phyloP scores from a whole-genome alignment of 176 grass and related monocot species.

The Triticum monococcum region DNA sequence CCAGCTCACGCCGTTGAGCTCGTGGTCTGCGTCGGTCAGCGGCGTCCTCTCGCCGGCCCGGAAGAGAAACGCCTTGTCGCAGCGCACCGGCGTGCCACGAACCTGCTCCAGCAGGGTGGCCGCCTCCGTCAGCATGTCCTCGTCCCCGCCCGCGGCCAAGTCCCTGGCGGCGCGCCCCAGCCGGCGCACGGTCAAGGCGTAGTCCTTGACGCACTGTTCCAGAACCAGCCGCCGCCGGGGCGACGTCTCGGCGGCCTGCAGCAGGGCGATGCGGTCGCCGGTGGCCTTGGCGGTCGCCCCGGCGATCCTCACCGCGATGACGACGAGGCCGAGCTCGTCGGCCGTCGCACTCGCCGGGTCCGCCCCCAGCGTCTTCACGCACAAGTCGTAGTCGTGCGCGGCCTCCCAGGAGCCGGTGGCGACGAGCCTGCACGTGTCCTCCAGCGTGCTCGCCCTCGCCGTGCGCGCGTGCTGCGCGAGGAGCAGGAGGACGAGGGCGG shows the following conservation, averaged over 20 bases:
- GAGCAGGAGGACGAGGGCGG: too few species aligned
- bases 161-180: slow-evolving; percentile 16
- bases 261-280: slow-evolving; percentile 13
- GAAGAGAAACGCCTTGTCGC: slow-evolving; percentile 12
- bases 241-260: slow-evolving; percentile 13
- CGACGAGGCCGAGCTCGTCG: too few species aligned
- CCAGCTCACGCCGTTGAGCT: not conserved
- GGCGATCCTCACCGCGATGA: too few species aligned
- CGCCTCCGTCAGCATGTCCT: not conserved
- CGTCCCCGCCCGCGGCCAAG: not conserved
- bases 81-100: not conserved
- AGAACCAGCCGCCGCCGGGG: not conserved
- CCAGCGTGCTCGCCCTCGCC: too few species aligned
- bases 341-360: too few species aligned
- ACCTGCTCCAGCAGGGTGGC: not conserved
- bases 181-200: slow-evolving; percentile 25
- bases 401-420: too few species aligned
- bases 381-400: too few species aligned
- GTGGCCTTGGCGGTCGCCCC: not conserved
- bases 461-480: too few species aligned
- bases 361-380: too few species aligned
- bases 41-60: slow-evolving; percentile 1
- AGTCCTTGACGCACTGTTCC: slow-evolving; percentile 13
- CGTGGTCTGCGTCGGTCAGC: not conserved
- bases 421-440: too few species aligned